phyloP scores from a whole-genome alignment of 352 stramenopile genomes.

The Pelagophyceae sp. region DNA sequence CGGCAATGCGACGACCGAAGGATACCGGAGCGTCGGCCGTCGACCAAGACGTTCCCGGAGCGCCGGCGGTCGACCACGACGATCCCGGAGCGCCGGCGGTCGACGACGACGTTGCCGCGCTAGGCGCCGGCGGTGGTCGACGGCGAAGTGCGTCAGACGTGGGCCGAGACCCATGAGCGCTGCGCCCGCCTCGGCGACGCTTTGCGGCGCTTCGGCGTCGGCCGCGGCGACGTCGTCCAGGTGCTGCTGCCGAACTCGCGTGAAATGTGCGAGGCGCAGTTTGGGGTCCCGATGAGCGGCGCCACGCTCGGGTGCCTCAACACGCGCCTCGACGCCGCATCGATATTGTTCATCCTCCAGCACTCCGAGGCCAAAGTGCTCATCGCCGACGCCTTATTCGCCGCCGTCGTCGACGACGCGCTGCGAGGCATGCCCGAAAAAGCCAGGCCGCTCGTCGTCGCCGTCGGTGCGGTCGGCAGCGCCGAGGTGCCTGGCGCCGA shows the following conservation, averaged over 20 bases:
- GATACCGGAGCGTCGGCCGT: no score
- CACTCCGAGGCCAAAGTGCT: constrained; percentile 8
- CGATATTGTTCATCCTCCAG: constrained; percentile 19
- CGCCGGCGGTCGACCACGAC: no score
- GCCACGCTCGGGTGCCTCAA: constrained; percentile 20
- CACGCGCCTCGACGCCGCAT: constrained; percentile 22
- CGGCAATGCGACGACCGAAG: no score
- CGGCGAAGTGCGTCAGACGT: not conserved
- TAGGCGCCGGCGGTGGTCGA: not conserved
- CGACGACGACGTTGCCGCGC: no score
- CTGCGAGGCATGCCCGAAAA: not conserved
- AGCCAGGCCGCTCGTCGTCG: not conserved
- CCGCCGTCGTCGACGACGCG: not conserved
- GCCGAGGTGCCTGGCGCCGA: not conserved
- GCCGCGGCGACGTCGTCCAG: constrained; percentile 20
- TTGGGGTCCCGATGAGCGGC: constrained; percentile 18
- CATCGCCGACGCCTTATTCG: constrained; percentile 18
- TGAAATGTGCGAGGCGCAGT: constrained; percentile 23
- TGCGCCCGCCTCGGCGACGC: not conserved
- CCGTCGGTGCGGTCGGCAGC: constrained; percentile 6
- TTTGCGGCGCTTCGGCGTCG: not conserved
- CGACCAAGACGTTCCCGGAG: no score
- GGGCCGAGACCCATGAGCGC: not conserved
- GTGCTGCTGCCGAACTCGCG: constrained; percentile 20
- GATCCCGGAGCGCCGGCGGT: no score